phyloP scores from a whole-genome alignment of 441 rosid species.

The Jatropha multifida region DNA sequence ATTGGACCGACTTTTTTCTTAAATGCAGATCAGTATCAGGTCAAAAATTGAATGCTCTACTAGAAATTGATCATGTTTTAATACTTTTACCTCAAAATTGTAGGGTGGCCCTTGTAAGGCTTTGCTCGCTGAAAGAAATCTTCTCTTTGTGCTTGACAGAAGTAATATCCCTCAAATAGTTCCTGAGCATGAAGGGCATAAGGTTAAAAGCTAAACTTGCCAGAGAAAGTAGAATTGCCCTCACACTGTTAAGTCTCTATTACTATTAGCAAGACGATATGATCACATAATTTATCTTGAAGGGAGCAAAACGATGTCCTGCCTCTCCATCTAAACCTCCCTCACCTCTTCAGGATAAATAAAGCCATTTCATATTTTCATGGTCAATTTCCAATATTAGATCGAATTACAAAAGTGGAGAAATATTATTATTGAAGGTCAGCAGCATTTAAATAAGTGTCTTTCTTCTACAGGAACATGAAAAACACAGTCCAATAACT shows the following conservation, averaged over 20 bases:
- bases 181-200: constrained; percentile 45
- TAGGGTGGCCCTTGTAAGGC: constrained; percentile 79
- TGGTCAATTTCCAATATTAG: not conserved
- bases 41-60: not conserved
- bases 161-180: constrained; percentile 94
- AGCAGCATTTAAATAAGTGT: not conserved
- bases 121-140: constrained; percentile 71
- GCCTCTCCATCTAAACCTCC: not conserved
- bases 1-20: not conserved
- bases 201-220: not conserved
- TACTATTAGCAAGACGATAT: not conserved
- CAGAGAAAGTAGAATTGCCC: not conserved
- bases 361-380: not conserved
- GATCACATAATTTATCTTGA: not conserved
- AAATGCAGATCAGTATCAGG: not conserved
- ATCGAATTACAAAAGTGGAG: not conserved
- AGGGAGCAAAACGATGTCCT: constrained; percentile 4
- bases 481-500: not conserved
- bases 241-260: constrained; percentile 1
- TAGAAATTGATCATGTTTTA: not conserved
- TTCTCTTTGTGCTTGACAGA: constrained; percentile 94
- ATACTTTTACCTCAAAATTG: constrained; percentile 57
- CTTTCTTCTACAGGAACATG: not conserved
- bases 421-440: not conserved
- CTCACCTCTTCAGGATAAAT: not conserved